Percentiles rank a stretch among this genome's conserved stretches.
Conservation (phyloP, 2,329 filamentous ascomycete species). For the Penicillium expansum region DNA sequence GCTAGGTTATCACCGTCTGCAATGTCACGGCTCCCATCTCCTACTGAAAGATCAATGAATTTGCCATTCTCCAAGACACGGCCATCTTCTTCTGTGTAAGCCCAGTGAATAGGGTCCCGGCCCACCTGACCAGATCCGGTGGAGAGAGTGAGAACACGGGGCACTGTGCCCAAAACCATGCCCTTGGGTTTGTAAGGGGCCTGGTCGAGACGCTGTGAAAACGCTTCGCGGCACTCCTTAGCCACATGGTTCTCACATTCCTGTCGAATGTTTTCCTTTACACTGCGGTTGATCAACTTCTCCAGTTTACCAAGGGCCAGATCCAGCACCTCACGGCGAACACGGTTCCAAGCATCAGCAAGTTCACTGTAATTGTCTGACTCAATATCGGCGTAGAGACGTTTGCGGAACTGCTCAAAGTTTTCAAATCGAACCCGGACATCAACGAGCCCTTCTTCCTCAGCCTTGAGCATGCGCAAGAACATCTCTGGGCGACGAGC, state of each 20-base stretch:
- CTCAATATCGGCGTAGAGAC: conserved; percentile 78
- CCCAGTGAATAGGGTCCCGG: conserved; percentile 79
- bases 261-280: conserved; percentile 90
- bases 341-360: conserved; percentile 90
- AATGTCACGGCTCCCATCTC: conserved; percentile 64
- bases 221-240: conserved; percentile 84
- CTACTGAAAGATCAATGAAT: conserved; percentile 70
- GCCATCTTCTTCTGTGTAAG: conserved; percentile 90
- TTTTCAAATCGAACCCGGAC: conserved; percentile 76
- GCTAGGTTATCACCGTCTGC: conserved; percentile 63
- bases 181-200: conserved; percentile 94
- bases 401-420: conserved; percentile 70
- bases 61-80: conserved; percentile 86
- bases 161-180: conserved; percentile 81
- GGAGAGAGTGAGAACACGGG: conserved; percentile 81
- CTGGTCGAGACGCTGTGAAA: conserved; percentile 86
- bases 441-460: conserved; percentile 88
- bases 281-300: conserved; percentile 78
- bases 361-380: conserved; percentile 95
- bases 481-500: conserved; percentile 84
- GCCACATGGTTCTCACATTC: conserved; percentile 91
- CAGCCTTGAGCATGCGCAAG: conserved; percentile 94
- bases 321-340: conserved; percentile 81
- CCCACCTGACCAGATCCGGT: conserved; percentile 77
- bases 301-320: conserved; percentile 78